Percentiles rank a stretch among this genome's conserved stretches.
phyloP scores from a whole-genome alignment of 495 filamentous ascomycete species.

The Xylaria bambusicola region DNA sequence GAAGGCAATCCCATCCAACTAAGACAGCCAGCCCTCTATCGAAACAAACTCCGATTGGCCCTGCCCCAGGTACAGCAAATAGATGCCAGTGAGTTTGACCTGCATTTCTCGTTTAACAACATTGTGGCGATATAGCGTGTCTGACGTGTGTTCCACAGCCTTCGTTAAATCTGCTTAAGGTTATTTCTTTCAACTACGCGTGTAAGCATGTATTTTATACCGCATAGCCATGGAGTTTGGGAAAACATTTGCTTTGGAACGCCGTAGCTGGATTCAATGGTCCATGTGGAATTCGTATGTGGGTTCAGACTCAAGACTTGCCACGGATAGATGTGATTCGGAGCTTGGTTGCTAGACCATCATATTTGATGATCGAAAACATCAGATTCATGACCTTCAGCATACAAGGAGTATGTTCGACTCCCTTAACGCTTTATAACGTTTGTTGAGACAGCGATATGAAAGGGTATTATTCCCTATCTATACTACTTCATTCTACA shows the following conservation, averaged over 20 bases:
- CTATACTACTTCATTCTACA: slow-evolving; percentile 17
- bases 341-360: too few species aligned
- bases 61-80: slow-evolving; percentile 89
- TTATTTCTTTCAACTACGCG: not conserved
- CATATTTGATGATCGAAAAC: not conserved
- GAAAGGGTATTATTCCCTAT: slow-evolving; percentile 16
- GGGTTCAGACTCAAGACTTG: too few species aligned
- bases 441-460: not conserved
- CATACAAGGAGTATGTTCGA: not conserved
- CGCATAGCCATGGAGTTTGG: slow-evolving; percentile 38
- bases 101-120: too few species aligned
- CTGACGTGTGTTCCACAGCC: slow-evolving; percentile 32
- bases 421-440: not conserved
- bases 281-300: too few species aligned
- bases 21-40: slow-evolving; percentile 72
- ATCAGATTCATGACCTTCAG: not conserved
- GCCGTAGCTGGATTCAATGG: not conserved
- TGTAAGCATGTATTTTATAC: slow-evolving; percentile 10
- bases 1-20: slow-evolving; percentile 92
- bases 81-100: slow-evolving; percentile 83
- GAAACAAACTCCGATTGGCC: slow-evolving; percentile 88
- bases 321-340: too few species aligned
- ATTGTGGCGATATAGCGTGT: too few species aligned
- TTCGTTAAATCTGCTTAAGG: slow-evolving; percentile 35
- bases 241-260: not conserved